Evolutionary conservation across 2,329 filamentous ascomycete genomes (phyloP).

Genomic region (Ilyonectria mors-panacis): DNA sequence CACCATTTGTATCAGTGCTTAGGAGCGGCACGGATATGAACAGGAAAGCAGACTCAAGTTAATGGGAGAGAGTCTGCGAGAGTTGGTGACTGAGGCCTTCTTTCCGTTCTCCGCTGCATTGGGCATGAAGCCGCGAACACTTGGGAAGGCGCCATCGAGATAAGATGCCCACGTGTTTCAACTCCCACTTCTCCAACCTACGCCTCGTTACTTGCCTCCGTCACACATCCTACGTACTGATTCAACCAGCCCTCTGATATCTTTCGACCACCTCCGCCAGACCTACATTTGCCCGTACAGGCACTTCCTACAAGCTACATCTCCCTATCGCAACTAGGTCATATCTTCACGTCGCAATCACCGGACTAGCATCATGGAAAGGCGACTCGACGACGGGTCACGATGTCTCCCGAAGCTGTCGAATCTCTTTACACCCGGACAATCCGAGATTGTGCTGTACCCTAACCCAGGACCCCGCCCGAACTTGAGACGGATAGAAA

Average conservation of each 20-base stretch:
- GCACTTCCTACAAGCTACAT: background rate
- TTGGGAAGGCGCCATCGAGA: background rate
- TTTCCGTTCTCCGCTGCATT: background rate
- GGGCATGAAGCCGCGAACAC: background rate
- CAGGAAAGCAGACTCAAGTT: no score
- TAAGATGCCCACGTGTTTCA: background rate
- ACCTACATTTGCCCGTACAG: conserved; percentile 1
- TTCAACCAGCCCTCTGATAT: background rate
- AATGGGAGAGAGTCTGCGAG: no score
- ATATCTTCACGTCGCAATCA: background rate
- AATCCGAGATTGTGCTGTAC: conserved; percentile 33
- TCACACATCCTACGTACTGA: conserved; percentile 1
- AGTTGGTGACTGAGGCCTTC: no score
- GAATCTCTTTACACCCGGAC: conserved; percentile 32
- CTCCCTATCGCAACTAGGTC: background rate
- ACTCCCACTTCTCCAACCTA: background rate
- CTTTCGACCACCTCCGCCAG: conserved; percentile 1
- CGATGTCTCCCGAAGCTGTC: conserved; percentile 41
- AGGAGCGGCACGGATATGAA: no score
- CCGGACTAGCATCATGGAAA: conserved; percentile 36
- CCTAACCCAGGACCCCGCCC: conserved; percentile 3
- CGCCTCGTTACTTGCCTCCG: background rate
- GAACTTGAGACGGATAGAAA: background rate
- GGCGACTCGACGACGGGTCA: conserved; percentile 25
- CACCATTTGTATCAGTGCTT: no score